Percentiles rank a stretch among this genome's conserved stretches.
phyloP scores from a whole-genome alignment of 192 early-diverging fungal genomes.

The Gonapodya prolifera region DNA sequence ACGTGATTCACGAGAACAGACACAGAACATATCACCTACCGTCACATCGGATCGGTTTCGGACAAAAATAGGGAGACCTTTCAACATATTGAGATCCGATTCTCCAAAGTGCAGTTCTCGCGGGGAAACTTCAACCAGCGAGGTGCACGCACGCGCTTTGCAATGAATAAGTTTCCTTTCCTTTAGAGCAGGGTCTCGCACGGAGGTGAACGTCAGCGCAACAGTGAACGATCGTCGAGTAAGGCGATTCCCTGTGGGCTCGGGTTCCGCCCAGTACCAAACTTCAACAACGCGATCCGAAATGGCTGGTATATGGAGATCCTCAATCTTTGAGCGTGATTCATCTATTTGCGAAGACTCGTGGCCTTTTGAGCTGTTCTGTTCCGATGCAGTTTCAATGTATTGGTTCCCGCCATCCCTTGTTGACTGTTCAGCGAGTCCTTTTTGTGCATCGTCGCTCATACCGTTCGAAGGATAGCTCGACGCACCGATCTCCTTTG shows the following conservation, averaged over 20 bases:
- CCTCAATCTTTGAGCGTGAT: conserved; percentile 65
- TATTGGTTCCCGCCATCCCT: too few species aligned
- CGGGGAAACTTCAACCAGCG: conserved; percentile 78
- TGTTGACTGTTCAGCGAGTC: too few species aligned
- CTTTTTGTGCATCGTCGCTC: not conserved
- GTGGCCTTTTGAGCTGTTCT: not conserved
- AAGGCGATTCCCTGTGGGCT: conserved; percentile 62
- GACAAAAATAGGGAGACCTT: conserved; percentile 69
- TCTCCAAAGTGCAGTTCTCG: conserved; percentile 84
- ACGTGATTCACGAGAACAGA: too few species aligned
- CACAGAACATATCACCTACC: conserved; percentile 9
- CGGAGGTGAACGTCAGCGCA: conserved; percentile 42
- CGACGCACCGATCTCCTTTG: not conserved
- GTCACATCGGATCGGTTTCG: conserved; percentile 76
- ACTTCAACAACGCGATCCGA: conserved; percentile 68
- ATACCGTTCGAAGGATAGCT: not conserved
- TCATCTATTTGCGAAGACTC: conserved; percentile 17
- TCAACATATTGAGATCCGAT: conserved; percentile 85
- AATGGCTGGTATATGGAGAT: conserved; percentile 71
- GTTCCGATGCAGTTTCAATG: not conserved
- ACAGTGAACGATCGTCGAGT: conserved; percentile 55
- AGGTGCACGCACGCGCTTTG: conserved; percentile 81
- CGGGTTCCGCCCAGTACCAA: conserved; percentile 57
- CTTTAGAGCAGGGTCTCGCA: conserved; percentile 17
- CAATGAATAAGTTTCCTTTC: conserved; percentile 78